Evolutionary conservation across 345 rosid genomes (phyloP).

Genomic region (Salix purpurea): DNA sequence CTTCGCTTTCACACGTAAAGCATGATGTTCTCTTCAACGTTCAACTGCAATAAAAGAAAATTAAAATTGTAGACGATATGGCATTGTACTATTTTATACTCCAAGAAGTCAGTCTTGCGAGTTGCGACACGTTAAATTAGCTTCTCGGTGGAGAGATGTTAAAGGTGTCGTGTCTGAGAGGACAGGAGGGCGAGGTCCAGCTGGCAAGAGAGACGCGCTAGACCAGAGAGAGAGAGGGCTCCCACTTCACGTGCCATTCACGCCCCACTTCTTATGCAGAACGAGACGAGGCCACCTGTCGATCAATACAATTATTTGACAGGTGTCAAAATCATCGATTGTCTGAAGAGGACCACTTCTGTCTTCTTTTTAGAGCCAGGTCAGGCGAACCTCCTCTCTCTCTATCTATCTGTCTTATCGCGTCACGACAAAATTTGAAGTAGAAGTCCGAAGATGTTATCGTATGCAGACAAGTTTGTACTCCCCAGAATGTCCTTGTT

Average conservation of each 20-base stretch:
- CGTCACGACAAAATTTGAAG: conserved; percentile 37
- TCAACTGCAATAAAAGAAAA: background rate
- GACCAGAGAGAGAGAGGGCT: conserved; percentile 22
- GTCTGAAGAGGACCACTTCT: conserved; percentile 29
- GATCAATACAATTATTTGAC: background rate
- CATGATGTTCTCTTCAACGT: conserved; percentile 12
- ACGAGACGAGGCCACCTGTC: background rate
- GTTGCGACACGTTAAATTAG: conserved; percentile 2
- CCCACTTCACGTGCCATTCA: conserved; percentile 49
- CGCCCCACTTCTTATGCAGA: background rate
- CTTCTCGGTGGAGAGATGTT: background rate
- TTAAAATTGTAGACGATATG: background rate
- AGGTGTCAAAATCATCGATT: conserved; percentile 28
- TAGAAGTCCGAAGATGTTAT: conserved; percentile 13
- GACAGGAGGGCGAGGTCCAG: conserved; percentile 28
- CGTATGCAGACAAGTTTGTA: conserved; percentile 9
- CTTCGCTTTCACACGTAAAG: conserved; percentile 19
- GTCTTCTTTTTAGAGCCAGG: conserved; percentile 23
- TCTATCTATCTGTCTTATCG: background rate
- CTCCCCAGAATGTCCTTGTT: conserved; percentile 26
- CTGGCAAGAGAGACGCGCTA: conserved; percentile 24
- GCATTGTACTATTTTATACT: background rate
- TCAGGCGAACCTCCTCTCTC: conserved; percentile 13
- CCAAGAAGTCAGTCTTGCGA: too few species aligned
- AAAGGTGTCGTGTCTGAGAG: conserved; percentile 29